phyloP scores from a whole-genome alignment of 1,139 yeast genomes.

The Yamadazyma spencermartinsiae region DNA sequence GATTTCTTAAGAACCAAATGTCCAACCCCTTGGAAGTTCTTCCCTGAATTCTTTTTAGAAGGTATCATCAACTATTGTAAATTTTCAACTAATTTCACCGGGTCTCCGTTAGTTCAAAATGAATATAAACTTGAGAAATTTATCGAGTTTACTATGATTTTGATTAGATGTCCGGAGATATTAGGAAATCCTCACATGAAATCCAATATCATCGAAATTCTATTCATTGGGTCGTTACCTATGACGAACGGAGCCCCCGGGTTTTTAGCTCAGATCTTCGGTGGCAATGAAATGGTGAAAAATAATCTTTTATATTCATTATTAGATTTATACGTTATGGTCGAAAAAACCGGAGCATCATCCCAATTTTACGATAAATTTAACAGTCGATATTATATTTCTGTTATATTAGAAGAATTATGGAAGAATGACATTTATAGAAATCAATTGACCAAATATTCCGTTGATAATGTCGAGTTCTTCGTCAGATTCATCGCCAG shows the following conservation, averaged over 20 bases:
- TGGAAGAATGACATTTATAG: conserved; percentile 77
- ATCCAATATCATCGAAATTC: conserved; percentile 75
- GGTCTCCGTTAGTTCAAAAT: conserved; percentile 60
- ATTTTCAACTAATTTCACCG: conserved; percentile 58
- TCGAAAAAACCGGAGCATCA: conserved; percentile 93
- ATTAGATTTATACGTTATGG: conserved; percentile 88
- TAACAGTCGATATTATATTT: conserved; percentile 83
- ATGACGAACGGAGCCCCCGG: conserved; percentile 63
- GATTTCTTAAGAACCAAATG: conserved; percentile 64
- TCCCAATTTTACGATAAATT: conserved; percentile 96
- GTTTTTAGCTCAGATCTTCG: conserved; percentile 66
- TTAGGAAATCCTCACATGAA: conserved; percentile 93
- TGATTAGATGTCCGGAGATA: conserved; percentile 81
- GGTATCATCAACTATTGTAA: conserved; percentile 77
- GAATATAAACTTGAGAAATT: conserved; percentile 53
- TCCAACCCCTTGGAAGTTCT: conserved; percentile 77
- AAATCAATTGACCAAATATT: conserved; percentile 65
- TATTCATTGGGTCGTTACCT: conserved; percentile 75
- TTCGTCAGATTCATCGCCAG: conserved; percentile 91
- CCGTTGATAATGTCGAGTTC: conserved; percentile 69
- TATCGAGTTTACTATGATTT: conserved; percentile 69
- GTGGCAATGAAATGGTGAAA: conserved; percentile 59
- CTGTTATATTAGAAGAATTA: conserved; percentile 76
- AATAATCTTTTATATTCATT: conserved; percentile 77
- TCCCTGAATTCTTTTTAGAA: conserved; percentile 85